Evolutionary conservation across 805 yeast genomes (phyloP), one percentile per base, ranked within the genome.

Genomic region (Candida orba): DNA sequence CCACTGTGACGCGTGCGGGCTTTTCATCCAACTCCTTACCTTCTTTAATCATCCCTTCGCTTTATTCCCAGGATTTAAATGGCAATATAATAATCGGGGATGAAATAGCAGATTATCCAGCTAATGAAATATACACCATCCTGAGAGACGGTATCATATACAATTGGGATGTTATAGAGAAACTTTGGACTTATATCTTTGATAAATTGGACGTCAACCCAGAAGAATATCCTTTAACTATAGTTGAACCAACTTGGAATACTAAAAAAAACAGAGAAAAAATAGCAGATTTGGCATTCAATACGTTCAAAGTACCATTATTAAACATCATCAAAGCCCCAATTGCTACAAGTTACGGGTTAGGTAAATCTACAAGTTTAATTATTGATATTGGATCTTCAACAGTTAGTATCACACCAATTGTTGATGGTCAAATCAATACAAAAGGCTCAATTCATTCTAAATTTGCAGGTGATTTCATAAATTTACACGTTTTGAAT

Each of bases 381-480:
- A 86, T 89, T 8, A 73, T 89, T 23, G 96, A 90, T 59, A 64
- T 89, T 37, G 96, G 96, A 3, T 71, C 84, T 9, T 70, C 82
- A 4, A 75, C 77, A 5, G 72, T 82, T 15, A 72, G 81, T 29
- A 85, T 87, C 9, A 83, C 93, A 0, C 95, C 95, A 9, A 75
- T 87, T 17, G 65, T 78, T 48, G 89, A 84, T 54, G 96, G 95
- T 33, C 73, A 76, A 14, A 75, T 87, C 41, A 73, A 83, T 42
- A 65, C 72, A 50, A 83, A 81, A 58, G 84, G 86, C 38, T 71
- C 78, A 6, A 67, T 74, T 47, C 83, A 78, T 60, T 75, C 86
- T 14, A 79, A 77, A 53, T 84, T 74, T 58, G 96, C 90, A 4
- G 98, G 97, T 9, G 91, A 89, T 60, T 90, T 83, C 60, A 61